A percentile compares a stretch with the other conserved stretches of the same genome.
Evolutionary conservation across 192 early-diverging fungal species (phyloP).

Genomic region (Bifiguratus adelaidae): DNA sequence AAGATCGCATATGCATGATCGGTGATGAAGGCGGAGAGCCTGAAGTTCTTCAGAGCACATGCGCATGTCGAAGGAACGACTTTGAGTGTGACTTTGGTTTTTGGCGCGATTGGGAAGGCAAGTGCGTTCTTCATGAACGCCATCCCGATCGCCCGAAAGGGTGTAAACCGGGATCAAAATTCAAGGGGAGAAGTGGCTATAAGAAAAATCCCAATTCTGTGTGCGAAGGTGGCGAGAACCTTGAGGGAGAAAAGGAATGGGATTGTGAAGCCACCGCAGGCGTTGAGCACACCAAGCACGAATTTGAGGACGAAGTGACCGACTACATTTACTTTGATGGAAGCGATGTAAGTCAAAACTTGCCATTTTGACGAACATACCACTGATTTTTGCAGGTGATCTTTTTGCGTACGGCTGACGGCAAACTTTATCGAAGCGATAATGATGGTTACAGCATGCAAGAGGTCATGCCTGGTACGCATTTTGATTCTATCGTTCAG

Average conservation of each 20-base stretch:
- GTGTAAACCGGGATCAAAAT: conserved; percentile 56
- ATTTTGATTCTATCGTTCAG: conserved; percentile 41
- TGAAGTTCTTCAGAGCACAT: conserved; percentile 34
- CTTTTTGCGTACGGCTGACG: conserved; percentile 36
- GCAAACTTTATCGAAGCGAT: conserved; percentile 38
- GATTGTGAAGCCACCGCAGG: conserved; percentile 40
- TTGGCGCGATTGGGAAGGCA: conserved; percentile 55
- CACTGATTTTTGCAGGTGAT: conserved; percentile 12
- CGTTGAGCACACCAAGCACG: conserved; percentile 2
- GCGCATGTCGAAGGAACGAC: conserved; percentile 68
- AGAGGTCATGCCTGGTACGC: conserved; percentile 11
- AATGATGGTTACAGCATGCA: conserved; percentile 58
- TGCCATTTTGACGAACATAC: background rate
- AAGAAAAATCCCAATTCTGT: conserved; percentile 58
- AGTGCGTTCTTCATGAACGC: conserved; percentile 53
- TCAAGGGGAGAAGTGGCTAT: conserved; percentile 73
- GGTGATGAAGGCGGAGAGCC: conserved; percentile 50
- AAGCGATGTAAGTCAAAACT: conserved; percentile 8
- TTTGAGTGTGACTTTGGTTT: conserved; percentile 87
- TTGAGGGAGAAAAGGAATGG: conserved; percentile 45
- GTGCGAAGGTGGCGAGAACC: conserved; percentile 67
- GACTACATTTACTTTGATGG: conserved; percentile 28
- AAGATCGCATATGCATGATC: conserved; percentile 53
- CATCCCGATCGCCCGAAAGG: conserved; percentile 67
- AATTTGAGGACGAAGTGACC: conserved; percentile 14